A percentile compares a stretch with the other conserved stretches of the same genome.
Conservation (phyloP, 352 stramenopile species). For the Thalassiosira exigua region DNA sequence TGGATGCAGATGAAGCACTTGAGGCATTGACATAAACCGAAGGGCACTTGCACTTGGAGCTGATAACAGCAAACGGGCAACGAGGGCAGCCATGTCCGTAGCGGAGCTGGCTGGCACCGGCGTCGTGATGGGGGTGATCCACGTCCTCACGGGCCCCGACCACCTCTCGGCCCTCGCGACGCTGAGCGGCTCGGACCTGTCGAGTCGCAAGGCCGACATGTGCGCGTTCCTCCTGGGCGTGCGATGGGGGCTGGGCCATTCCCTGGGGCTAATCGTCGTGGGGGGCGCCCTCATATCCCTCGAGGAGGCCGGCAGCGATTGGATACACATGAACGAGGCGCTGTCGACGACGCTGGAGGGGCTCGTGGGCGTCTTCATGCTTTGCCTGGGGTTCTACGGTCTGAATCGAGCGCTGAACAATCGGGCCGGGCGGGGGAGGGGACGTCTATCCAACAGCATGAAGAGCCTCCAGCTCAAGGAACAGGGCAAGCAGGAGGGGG, state of each 20-base stretch:
- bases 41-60: too few species aligned
- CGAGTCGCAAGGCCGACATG: constrained; percentile 39
- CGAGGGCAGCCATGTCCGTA: neutral
- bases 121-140: constrained; percentile 61
- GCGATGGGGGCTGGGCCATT: constrained; percentile 90
- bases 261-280: constrained; percentile 86
- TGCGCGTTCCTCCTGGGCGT: constrained; percentile 87
- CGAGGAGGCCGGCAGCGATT: constrained; percentile 70
- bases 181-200: constrained; percentile 68
- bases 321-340: constrained; percentile 42
- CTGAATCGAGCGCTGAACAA: constrained; percentile 25
- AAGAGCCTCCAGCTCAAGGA: too few species aligned
- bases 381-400: constrained; percentile 64
- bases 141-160: constrained; percentile 85
- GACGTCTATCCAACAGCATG: too few species aligned
- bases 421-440: neutral
- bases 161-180: constrained; percentile 89
- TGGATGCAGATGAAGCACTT: too few species aligned
- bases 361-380: constrained; percentile 78
- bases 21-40: too few species aligned
- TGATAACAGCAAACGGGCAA: too few species aligned
- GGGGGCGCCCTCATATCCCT: constrained; percentile 83
- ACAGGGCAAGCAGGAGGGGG: too few species aligned
- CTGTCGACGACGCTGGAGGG: constrained; percentile 59
- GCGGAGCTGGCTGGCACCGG: constrained; percentile 35